A percentile compares a stretch with the other conserved stretches of the same genome.
phyloP scores from a whole-genome alignment of 208 protist genomes.

The Wallacemonas collosoma region DNA sequence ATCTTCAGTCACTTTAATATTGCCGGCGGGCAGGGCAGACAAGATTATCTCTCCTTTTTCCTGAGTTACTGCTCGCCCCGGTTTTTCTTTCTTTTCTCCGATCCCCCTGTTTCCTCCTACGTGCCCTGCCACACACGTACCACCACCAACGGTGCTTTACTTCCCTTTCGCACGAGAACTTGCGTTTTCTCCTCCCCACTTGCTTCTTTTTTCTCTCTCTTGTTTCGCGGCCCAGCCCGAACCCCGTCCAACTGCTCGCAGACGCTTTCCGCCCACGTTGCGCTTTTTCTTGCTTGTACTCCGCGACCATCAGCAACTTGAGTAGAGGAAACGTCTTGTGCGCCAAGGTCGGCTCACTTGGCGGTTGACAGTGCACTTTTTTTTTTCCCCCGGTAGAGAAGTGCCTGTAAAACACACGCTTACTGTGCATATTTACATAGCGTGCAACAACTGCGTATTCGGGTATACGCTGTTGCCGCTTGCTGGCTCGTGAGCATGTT shows the following conservation, averaged over 20 bases:
- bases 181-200: conserved; percentile 13
- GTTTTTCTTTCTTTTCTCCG: conserved; percentile 3
- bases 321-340: no score
- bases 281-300: neutral
- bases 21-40: neutral
- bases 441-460: neutral
- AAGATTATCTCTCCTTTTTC: neutral
- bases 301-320: no score
- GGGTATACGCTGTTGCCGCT: no score
- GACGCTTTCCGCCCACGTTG: neutral
- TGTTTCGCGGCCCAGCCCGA: neutral
- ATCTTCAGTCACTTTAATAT: conserved; percentile 48
- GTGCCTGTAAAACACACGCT: neutral
- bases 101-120: conserved; percentile 6
- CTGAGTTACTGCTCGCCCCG: neutral
- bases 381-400: neutral
- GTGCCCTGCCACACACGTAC: neutral
- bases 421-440: neutral
- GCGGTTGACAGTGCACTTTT: neutral
- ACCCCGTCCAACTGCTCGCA: neutral
- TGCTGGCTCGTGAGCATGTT: no score
- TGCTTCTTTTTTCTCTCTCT: conserved; percentile 22
- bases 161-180: conserved; percentile 9
- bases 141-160: neutral
- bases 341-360: neutral